Evolutionary conservation across 148 eudicot species (phyloP).

Genomic region (Rhododendron griersonianum): DNA sequence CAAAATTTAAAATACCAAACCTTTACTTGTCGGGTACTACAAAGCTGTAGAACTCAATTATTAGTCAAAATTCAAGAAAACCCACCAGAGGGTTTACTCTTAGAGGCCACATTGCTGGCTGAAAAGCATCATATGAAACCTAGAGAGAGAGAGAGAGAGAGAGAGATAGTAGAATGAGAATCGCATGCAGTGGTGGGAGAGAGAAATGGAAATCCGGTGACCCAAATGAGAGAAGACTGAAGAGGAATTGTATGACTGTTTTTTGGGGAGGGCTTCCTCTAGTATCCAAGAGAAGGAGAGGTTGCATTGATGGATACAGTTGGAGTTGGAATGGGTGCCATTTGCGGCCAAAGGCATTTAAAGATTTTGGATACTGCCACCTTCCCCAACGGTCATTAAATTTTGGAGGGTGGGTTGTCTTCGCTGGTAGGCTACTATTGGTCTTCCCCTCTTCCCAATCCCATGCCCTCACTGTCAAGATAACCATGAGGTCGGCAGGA

Average conservation of each 20-base stretch:
- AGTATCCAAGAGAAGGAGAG: background rate
- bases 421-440: background rate
- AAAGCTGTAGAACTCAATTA: conserved; percentile 6
- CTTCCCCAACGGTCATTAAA: conserved; percentile 37
- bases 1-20: conserved; percentile 17
- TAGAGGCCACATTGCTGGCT: conserved; percentile 6
- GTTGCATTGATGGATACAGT: conserved; percentile 18
- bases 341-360: conserved; percentile 13
- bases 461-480: background rate
- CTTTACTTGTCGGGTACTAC: conserved; percentile 27
- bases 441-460: background rate
- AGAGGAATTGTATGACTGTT: background rate
- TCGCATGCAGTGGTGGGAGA: conserved; percentile 2
- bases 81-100: conserved; percentile 8
- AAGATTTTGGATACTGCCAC: conserved; percentile 13
- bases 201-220: background rate
- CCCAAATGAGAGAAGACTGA: background rate
- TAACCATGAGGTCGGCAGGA: no score
- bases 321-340: conserved; percentile 21
- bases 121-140: background rate
- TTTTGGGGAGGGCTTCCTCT: background rate
- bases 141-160: background rate
- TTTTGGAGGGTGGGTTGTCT: conserved; percentile 1
- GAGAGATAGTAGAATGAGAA: background rate
- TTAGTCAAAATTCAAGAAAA: conserved; percentile 13